Conservation (phyloP, 140 eudicot genomes). For the Ambrosia hybrid region DNA sequence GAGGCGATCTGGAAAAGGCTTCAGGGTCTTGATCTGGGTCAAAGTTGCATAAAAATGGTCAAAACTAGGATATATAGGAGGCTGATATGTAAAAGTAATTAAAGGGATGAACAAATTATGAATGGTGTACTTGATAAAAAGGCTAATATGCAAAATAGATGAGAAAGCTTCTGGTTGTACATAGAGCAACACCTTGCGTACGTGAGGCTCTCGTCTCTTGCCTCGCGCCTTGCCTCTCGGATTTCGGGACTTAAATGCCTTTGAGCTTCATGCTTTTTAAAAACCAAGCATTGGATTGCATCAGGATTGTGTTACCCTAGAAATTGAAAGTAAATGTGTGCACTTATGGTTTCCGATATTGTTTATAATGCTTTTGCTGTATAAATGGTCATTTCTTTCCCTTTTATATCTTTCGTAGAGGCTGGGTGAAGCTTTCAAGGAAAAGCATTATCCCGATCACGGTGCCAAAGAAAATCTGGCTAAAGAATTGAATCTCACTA, state of each 20-base stretch:
- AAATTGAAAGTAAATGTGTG: too few relatives aligned
- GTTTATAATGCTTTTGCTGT: too few relatives aligned
- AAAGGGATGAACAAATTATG: too few relatives aligned
- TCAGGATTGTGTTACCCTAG: too few relatives aligned
- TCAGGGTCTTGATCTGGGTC: too few relatives aligned
- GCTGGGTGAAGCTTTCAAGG: conserved; percentile 61
- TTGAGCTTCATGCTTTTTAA: not conserved
- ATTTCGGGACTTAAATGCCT: not conserved
- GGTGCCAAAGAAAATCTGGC: conserved; percentile 60
- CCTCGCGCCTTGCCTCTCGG: not conserved
- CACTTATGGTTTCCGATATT: too few relatives aligned
- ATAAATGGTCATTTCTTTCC: conserved; percentile 5
- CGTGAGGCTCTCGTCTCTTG: not conserved
- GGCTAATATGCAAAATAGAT: too few relatives aligned
- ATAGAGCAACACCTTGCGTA: not conserved
- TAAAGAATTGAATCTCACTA: conserved; percentile 54
- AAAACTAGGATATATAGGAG: too few relatives aligned
- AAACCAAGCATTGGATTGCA: not conserved
- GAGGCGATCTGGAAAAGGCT: too few relatives aligned
- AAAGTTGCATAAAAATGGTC: too few relatives aligned
- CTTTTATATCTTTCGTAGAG: conserved; percentile 43
- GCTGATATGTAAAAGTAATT: too few relatives aligned
- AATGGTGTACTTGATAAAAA: too few relatives aligned
- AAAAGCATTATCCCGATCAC: conserved; percentile 65
- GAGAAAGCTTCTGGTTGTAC: not conserved